Conservation (phyloP, 2,329 filamentous ascomycete species). For the Emmonsiellopsis sp. region DNA sequence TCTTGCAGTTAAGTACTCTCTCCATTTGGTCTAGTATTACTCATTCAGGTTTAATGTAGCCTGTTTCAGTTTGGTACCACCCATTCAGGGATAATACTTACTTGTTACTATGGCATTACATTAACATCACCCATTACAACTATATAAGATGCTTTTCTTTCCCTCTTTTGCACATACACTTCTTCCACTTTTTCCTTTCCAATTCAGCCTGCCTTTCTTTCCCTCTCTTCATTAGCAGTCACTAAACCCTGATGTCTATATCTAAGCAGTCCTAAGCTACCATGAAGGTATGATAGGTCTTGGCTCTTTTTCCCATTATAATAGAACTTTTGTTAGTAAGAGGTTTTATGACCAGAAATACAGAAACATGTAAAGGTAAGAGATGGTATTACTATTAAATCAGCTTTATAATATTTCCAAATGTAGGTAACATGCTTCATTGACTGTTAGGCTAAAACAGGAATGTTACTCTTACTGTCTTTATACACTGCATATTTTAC, state of each 20-base stretch:
- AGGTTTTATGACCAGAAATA: not conserved
- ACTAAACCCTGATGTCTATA: conserved; percentile 11
- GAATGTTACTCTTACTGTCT: not conserved
- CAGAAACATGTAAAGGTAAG: not conserved
- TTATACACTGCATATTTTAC: conserved; percentile 6
- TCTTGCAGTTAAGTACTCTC: too few relatives aligned
- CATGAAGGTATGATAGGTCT: conserved; percentile 10
- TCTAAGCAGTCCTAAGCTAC: conserved; percentile 7
- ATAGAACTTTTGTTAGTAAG: conserved; percentile 6
- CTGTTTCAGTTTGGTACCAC: too few relatives aligned
- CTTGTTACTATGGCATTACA: too few relatives aligned
- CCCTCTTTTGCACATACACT: too few relatives aligned
- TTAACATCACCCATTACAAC: too few relatives aligned
- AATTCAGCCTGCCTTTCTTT: too few relatives aligned
- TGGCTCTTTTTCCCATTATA: conserved; percentile 2
- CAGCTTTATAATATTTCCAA: conserved; percentile 9
- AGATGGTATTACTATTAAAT: conserved; percentile 2
- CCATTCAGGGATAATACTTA: too few relatives aligned
- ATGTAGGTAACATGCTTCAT: conserved; percentile 12
- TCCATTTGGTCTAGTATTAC: too few relatives aligned
- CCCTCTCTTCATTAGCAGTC: too few relatives aligned
- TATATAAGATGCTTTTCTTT: too few relatives aligned
- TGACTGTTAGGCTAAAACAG: conserved; percentile 10
- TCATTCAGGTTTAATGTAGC: too few relatives aligned
- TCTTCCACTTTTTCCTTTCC: too few relatives aligned